Base-by-base conservation (phyloP, 352 stramenopile species). In the Thraustotheca clavata region DNA sequence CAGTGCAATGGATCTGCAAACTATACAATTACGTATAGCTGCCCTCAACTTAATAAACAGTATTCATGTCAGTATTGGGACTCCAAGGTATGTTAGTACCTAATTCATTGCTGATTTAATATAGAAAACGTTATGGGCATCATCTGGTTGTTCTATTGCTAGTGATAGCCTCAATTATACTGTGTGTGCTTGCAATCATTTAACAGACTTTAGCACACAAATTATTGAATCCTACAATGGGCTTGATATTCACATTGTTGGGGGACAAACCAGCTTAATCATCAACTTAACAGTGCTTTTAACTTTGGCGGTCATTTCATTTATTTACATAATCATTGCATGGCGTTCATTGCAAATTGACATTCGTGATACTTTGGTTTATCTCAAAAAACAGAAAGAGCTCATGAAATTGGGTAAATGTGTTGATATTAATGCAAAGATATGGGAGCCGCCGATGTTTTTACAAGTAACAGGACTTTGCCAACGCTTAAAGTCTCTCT, bases 141-240 rank as follows among this genome's bases (percentile, higher is more conserved):
- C 80, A 1, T 70, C 85, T 1, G 80, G 80, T 2, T 90, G 80
- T 38, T 32, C 49, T 24, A 72, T 74, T 7, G 75, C 73, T 8
- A 86, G 76, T 2, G 73, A 74, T 27, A 75, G 88, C 29, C 75
- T 76, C 1, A 67, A 79, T n/a, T 88, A 87, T 48, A 90, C 77
- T 27, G 83, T 88, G 29, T 90, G 80, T 48, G 74, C 84, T 47
- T 90, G 80, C 60, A 84, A 71, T 16, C 80, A 90, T 68, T 68
- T 90, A 35, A 90, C 80, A 0, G 80, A 90, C 49, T 90, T 90
- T 33, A 77, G 76, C 3, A 86, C 80, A 0, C 69, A 90, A 66
- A 74, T 88, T 4, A 69, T 75, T n/a, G 67, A 88, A 34, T 82
- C 80, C 1, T 33, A 87, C 14, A 73, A 71, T 26, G 67, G 80